These are phyloP conservation scores for Hypoxylon fuscum DNA, from an alignment of 495 filamentous ascomycete species.

Conservation along the genomic window DNA sequence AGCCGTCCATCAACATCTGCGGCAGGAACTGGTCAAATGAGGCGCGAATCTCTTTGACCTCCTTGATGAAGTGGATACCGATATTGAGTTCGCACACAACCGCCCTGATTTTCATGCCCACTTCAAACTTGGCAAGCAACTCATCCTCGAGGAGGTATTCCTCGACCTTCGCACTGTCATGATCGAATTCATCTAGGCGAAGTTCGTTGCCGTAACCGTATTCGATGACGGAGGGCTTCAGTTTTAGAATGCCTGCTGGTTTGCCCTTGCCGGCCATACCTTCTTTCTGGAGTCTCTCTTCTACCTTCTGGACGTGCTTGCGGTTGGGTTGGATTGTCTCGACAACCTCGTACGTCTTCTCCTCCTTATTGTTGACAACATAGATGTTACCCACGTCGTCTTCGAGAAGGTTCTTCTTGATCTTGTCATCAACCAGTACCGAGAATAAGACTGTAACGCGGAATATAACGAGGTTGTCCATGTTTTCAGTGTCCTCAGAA, in stretches of 20 bases:
- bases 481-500: too few relatives aligned
- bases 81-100: slow-evolving; percentile 69
- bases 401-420: slow-evolving; percentile 15
- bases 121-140: slow-evolving; percentile 67
- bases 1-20: slow-evolving; percentile 76
- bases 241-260: slow-evolving; percentile 50
- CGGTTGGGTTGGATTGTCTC: slow-evolving; percentile 26
- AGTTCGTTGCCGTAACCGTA: slow-evolving; percentile 53
- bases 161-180: slow-evolving; percentile 32
- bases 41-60: slow-evolving; percentile 64
- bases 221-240: slow-evolving; percentile 47
- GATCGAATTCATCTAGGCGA: slow-evolving; percentile 47
- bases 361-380: slow-evolving; percentile 34
- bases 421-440: slow-evolving; percentile 1
- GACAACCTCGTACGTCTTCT: slow-evolving; percentile 42
- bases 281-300: slow-evolving; percentile 34
- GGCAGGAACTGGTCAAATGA: slow-evolving; percentile 70
- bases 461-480: slow-evolving; percentile 34
- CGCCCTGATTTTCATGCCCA: slow-evolving; percentile 80
- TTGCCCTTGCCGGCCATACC: slow-evolving; percentile 39
- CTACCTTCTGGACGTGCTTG: slow-evolving; percentile 30
- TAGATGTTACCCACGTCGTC: slow-evolving; percentile 32
- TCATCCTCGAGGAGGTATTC: slow-evolving; percentile 75
- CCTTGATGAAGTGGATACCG: slow-evolving; percentile 66
- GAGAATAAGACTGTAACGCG: slow-evolving; percentile 30